phyloP scores from a whole-genome alignment of 2,329 filamentous ascomycete species.

The Tetracladium maxilliforme region DNA sequence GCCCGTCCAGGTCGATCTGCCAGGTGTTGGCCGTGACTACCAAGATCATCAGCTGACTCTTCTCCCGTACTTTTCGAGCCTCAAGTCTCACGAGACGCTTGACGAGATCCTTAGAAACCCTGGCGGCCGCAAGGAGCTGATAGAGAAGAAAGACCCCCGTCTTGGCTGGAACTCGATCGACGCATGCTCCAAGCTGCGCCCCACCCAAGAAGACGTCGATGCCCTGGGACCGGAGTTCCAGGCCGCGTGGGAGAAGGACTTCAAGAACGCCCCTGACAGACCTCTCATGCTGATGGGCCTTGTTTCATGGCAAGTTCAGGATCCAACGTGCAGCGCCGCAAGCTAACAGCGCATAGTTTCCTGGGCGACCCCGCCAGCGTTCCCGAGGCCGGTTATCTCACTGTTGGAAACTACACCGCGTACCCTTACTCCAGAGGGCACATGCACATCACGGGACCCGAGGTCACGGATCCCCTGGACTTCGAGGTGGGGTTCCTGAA shows the following conservation, averaged over 20 bases:
- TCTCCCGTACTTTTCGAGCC: slow-evolving; percentile 33
- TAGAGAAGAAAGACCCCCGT: slow-evolving; percentile 26
- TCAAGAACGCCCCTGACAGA: slow-evolving; percentile 12
- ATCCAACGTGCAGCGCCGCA: slow-evolving; percentile 14
- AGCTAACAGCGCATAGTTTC: slow-evolving; percentile 13
- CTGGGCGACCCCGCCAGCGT: slow-evolving; percentile 24
- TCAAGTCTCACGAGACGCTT: slow-evolving; percentile 31
- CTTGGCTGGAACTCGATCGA: slow-evolving; percentile 39
- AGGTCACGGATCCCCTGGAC: slow-evolving; percentile 16
- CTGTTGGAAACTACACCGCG: slow-evolving; percentile 33
- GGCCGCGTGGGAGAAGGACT: slow-evolving; percentile 39
- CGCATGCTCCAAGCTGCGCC: slow-evolving; percentile 35
- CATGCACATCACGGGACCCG: slow-evolving; percentile 35
- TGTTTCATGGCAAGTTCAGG: no score
- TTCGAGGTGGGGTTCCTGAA: slow-evolving; percentile 43
- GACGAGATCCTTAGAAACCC: slow-evolving; percentile 35
- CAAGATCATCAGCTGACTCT: slow-evolving; percentile 40
- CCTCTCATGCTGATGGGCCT: slow-evolving; percentile 18
- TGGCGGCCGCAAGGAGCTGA: slow-evolving; percentile 29
- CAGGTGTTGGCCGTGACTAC: slow-evolving; percentile 36
- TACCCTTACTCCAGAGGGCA: slow-evolving; percentile 47
- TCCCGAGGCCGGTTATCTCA: slow-evolving; percentile 31
- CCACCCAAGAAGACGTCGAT: slow-evolving; percentile 33
- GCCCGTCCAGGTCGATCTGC: slow-evolving; percentile 26
- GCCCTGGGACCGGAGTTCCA: slow-evolving; percentile 36